Evolutionary conservation across 2,329 filamentous ascomycete species (phyloP), one percentile per base, ranked within the genome.

Genomic region (Cercospora berteroae): DNA sequence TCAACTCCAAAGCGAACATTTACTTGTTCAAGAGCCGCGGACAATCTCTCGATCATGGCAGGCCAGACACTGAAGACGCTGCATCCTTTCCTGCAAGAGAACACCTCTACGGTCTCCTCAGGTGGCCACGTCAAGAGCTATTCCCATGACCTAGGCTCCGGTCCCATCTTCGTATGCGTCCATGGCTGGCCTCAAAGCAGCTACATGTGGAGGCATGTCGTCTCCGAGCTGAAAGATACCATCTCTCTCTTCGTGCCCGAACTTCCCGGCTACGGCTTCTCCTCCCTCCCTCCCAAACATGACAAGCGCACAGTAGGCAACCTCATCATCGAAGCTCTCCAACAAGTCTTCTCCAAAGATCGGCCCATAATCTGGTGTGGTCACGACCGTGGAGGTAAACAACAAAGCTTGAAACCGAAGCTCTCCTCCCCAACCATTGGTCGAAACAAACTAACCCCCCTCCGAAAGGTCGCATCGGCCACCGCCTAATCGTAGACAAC

Each of bases 231-330:
- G 23, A 78, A 80, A 39, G 69, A 74, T 33, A 73, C 79, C 25
- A 74, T 80, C 33, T 81, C 82, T 3, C 77, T 84, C 25, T 84
- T 83, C 74, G 76, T 83, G 48, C 82, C 81, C 8, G 83, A 79
- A 64, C 78, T 84, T 9, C 82, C 82, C 0, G 82, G 82, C 56
- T 85, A 85, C 71, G 83, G 83, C 59, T 75, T 80, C 67, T 79
- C 77, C 67, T 76, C 77, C 18, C 78, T 78, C 1, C 74, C 79
- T 5, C 70, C 75, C 8, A 70, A 70, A 7, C 23, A 76, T 69
- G 77, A 79, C 70, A 83, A 83, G 70, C 77, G 77, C 10, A 77
- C 76, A 31, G 76, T 83, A 31, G 83, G 82, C 16, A 70, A 73
- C 4, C 77, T 80, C n/a, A 76, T 85, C 56, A 74, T 85, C 52